Evolutionary conservation across 2,329 filamentous ascomycete species (phyloP), one percentile per base, ranked within the genome.

Genomic region (Magnaporthiopsis incrustans): DNA sequence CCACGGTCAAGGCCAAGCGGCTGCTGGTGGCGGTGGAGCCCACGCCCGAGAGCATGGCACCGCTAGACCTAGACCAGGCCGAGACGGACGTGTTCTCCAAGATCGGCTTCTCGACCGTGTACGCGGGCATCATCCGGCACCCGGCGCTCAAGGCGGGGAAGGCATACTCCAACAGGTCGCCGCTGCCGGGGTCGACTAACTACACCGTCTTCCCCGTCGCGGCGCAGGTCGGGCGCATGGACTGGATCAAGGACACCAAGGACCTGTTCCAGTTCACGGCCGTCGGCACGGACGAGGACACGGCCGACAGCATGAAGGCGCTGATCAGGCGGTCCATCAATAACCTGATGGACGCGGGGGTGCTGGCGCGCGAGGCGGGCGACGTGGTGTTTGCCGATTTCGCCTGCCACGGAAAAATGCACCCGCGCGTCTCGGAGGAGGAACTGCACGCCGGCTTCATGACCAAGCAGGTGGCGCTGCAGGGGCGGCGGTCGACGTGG

Each of bases 401-500:
- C 60, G 69, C 69, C 4, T 70, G 71, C 59, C 77, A 80, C 66
- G 71, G 74, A 30, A 75, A 75, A 18, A 76, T 76, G 67, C 70
- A 75, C 35, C 64, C 76, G 57, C 71, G 68, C 15, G 74, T 78
- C 0, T 68, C 73, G 0, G 66, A 69, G 1, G 69, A 74, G 2
- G 71, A 73, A 14, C 76, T 81, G 63, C 67, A 65, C 26, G 66
- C 64, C 10, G 78, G 79, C 0, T 81, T 80, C 60, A 77, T 81
- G 64, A 71, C 73, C 53, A 67, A 74, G 57, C 69, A 79, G 61
- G 74, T 77, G 67, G 74, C 69, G 2, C 69, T 82, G 33, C 79
- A 82, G 4, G 69, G 79, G 79, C 66, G 74, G 22, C 69, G 72
- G 25, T 76, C 74, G n/a, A 81, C 79, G 0, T 82, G 71, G 69